Evolutionary conservation across 2,329 filamentous ascomycete species (phyloP), one percentile per base, ranked within the genome.

Genomic region (Thelonectria rubi): DNA sequence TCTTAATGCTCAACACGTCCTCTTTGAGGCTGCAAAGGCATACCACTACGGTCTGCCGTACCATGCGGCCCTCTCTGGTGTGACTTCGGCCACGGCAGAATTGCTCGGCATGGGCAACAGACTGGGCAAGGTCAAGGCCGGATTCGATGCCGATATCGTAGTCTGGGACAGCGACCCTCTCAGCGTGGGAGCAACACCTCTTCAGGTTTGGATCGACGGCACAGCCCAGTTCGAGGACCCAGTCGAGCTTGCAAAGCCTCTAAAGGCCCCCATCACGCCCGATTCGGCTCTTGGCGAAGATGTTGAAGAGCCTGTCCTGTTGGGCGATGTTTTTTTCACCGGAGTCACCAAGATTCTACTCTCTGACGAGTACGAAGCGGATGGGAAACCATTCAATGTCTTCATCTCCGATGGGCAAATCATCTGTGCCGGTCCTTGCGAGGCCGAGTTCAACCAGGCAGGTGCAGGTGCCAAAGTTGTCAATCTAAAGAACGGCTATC

Each of bases 1-100:
- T 0, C 74, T 90, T 55, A 91, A 90, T 66, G 88, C 88, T 1
- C 88, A 91, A 72, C 88, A 91, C 64, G 87, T 91, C 3, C 78
- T 91, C 1, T 88, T 90, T 49, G 88, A 88, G 69, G 86, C 86
- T 9, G 86, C 84, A 50, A 87, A 87, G 74, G 84, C 76, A 2
- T 85, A 85, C 67, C 83, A 82, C 50, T 88, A 86, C 63, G 86
- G 86, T 1, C 77, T 89, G 57, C 84, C 86, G 0, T 88, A 88
- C 66, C 85, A 88, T 57, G 84, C 79, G 3, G 86, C 86, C 1
- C 72, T 89, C 5, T 81, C 86, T 1, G 78, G 83, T 21, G 85
- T 89, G 9, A 89, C 86, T 0, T 83, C 82, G 0, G 83, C 84
- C 0, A 86, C 87, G 0, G 86, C 87, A 2, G 83, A 86, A 52